Base-by-base conservation (phyloP, 2,329 filamentous ascomycete species). In the Alternaria burnsii region DNA sequence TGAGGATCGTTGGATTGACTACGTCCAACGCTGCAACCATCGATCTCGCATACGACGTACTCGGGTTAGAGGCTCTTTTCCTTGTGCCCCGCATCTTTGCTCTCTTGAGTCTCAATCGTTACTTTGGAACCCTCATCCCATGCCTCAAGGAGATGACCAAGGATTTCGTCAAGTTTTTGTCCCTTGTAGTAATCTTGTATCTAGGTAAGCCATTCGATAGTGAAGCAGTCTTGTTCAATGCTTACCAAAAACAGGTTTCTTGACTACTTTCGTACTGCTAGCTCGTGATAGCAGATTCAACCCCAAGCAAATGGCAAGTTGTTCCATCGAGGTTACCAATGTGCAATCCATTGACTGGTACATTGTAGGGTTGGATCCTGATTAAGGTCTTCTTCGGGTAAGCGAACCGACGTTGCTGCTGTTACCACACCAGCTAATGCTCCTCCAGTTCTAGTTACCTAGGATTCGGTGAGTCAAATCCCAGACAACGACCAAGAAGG, bases 111-210 rank as follows among this genome's bases (percentile, higher is more conserved):
- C 79, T 97, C 65, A 93, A 93, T 70, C 92, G 92, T 1, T 97
- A 96, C 76, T 97, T 95, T 85, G 94, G 92, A 42, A 95, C 91
- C 1, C 79, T 95, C 50, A 94, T 97, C 61, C 94, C 93, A 0
- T 96, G 94, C 65, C 84, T 97, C 52, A 95, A 95, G 76, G 92
- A 94, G 76, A 97, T 97, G 94, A 87, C 91, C 40, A 94, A 94
- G 78, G 93, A 97, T 75, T 97, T 97, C 75, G 79, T 94, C 76
- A 94, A 94, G 72, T 97, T 95, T 62, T 75, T 88, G 57, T 90
- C 92, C 1, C 84, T 94, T 26, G 91, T 96, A 43, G 82, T 92
- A 48, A 90, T 97, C 55, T 81, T 97, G 53, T 97, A 97, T 75
- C 81, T 95, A 48, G 92, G 86, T 87, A 72, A 65, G 58, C 20